These are phyloP conservation scores for Podospora bellae-mahoneyi DNA, from an alignment of 495 filamentous ascomycete genomes.

Conservation along the genomic window DNA sequence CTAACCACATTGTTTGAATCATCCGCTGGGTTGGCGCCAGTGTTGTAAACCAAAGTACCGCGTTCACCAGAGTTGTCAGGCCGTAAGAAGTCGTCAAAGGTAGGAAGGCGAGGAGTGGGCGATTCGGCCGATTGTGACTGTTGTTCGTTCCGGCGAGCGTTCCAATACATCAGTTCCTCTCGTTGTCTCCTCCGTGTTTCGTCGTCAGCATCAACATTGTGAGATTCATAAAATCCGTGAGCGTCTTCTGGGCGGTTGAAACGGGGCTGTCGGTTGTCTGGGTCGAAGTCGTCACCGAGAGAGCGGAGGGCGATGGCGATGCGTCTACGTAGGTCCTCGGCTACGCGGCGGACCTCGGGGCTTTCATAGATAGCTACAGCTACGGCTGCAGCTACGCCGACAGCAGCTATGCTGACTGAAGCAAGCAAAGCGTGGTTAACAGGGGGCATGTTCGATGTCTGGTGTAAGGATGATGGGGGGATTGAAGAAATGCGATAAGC, in stretches of 20 bases:
- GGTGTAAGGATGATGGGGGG: neutral
- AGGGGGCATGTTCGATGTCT: constrained; percentile 35
- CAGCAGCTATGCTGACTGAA: constrained; percentile 72
- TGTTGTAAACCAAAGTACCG: constrained; percentile 52
- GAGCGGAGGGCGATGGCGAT: constrained; percentile 73
- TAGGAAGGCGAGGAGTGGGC: constrained; percentile 28
- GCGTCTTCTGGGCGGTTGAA: constrained; percentile 60
- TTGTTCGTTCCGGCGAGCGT: constrained; percentile 34
- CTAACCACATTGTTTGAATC: constrained; percentile 42
- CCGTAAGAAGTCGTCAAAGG: constrained; percentile 55
- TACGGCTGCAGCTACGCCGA: constrained; percentile 72
- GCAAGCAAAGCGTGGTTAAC: constrained; percentile 47
- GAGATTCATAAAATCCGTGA: constrained; percentile 50
- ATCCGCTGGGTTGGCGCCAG: constrained; percentile 37
- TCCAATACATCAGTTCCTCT: constrained; percentile 73
- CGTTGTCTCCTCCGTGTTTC: constrained; percentile 61
- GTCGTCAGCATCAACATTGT: constrained; percentile 64
- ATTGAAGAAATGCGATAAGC: neutral
- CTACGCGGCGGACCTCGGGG: constrained; percentile 72
- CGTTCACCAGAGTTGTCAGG: constrained; percentile 42
- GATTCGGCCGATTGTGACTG: constrained; percentile 16
- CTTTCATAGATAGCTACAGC: constrained; percentile 84
- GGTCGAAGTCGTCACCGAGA: constrained; percentile 72
- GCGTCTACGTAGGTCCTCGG: constrained; percentile 71
- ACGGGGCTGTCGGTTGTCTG: constrained; percentile 47